Evolutionary conservation across 257 asterid species (phyloP), one percentile per base, ranked within the genome.

Genomic region (Capsicum rhomboideum): DNA sequence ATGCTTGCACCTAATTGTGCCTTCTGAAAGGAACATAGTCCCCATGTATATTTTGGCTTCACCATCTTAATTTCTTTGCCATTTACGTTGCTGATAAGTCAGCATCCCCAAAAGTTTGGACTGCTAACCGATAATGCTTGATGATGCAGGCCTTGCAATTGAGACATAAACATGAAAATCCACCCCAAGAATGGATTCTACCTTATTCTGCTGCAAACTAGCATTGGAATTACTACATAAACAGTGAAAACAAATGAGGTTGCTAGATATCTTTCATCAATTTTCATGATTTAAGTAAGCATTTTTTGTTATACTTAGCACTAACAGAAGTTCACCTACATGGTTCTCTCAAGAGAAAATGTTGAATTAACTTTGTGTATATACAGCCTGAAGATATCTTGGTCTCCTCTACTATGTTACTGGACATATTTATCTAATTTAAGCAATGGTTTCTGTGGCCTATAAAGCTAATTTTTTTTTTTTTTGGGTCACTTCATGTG

Each of bases 61-160:
- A 52, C 34, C 49, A 46, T 58, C 10, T 82, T 14, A 29, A 13
- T 42, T 40, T 2, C 28, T 31, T 17, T 52, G 54, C 23, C 12
- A 69, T 58, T 83, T 40, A 40, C 53, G 7, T 29, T 59, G 58
- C 37, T 61, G 29, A 9, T 40, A 14, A 17, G 3, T 14, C 16
- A 37, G 14, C 40, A 82, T 42, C 31, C 58, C 68, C 52, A 0
- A 18, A 34, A n/a, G 21, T 21, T 86, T 16, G 17, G 4, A 17
- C 49, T 52, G 49, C 28, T 18, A 5, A 67, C 72, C 46, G 31
- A 42, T n/a, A 20, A 55, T 21, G 20, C 4, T 55, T 42, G 6
- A 13, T 71, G 69, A 67, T 75, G 88, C 92, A 90, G 98, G 94
- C 89, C 34, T 91, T 87, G 90, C 84, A 85, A 87, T 84, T 88